phyloP scores from a whole-genome alignment of 805 yeast species.

The Wickerhamomyces mucosus region DNA sequence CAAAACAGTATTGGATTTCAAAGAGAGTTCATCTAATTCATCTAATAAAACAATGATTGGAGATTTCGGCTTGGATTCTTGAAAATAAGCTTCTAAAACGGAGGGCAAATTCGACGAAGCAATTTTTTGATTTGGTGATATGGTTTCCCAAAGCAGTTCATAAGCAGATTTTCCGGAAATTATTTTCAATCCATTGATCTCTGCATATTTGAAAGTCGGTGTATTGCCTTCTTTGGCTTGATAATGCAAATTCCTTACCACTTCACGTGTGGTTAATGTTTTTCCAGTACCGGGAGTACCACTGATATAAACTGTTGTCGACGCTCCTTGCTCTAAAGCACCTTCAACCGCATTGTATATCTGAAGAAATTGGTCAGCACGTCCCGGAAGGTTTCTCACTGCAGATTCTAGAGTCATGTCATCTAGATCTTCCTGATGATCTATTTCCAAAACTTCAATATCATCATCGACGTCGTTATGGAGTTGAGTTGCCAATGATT shows the following conservation, averaged over 20 bases:
- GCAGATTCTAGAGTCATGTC: conserved; percentile 12
- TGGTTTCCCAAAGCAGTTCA: conserved; percentile 70
- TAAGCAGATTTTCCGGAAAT: conserved; percentile 74
- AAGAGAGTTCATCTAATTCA: conserved; percentile 87
- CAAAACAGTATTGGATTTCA: conserved; percentile 75
- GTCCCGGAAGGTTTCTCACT: conserved; percentile 53
- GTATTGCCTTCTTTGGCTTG: conserved; percentile 29
- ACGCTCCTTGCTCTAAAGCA: conserved; percentile 61
- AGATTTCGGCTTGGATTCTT: conserved; percentile 18
- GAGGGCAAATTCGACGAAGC: conserved; percentile 42
- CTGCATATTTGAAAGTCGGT: conserved; percentile 59
- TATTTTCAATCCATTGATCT: conserved; percentile 85
- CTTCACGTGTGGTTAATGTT: conserved; percentile 88
- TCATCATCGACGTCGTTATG: no score
- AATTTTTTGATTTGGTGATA: conserved; percentile 44
- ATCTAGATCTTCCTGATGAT: no score
- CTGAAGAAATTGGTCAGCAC: conserved; percentile 74
- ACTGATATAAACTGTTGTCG: conserved; percentile 81
- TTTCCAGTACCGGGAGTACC: conserved; percentile 99
- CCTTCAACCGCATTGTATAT: conserved; percentile 60
- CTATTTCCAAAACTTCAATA: no score
- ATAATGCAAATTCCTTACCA: conserved; percentile 52
- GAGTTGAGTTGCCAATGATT: no score
- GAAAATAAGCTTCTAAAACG: conserved; percentile 63
- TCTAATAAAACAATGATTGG: conserved; percentile 70